Base-by-base conservation (phyloP, 129 eudicot species). In the Ambrosia trifida region DNA sequence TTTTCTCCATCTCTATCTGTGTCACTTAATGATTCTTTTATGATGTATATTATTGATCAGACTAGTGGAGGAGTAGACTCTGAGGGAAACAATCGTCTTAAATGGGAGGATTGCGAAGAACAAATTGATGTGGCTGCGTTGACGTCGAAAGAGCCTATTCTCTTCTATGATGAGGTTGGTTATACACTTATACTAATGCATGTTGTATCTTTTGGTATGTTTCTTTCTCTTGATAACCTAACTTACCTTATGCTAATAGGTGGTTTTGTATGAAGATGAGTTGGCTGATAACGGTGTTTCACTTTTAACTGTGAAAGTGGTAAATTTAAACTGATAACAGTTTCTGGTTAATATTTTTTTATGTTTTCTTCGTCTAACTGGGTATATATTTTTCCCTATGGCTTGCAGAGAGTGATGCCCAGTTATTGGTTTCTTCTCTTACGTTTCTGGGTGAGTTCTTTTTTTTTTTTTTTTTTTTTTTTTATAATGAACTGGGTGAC, bases 271-370 rank as follows among this genome's bases (percentile, higher is more conserved):
- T 84, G 98, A 94, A 77, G 98, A 94, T 76, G 98, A 94, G 82
- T 79, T 87, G 67, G 98, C 90, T 80, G 98, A 94, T 79, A 94
- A 75, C 52, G 98, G 98, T 56, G 86, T 89, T 67, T 94, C 98
- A 18, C 92, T 94, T 78, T 79, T 94, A 78, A 94, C 96, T 17
- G 98, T 89, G 36, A 94, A 94, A 94, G 95, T 94, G 96, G 98
- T 94, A 94, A 80, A 49, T 66, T 46, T 68, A 53, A 68, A 28
- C 70, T 60, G 18, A 5, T 60, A 17, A 36, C 47, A 43, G 68
- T 69, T 59, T 50, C 14, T 59, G 12, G 36, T 30, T 14, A 16
- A 63, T 66, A 24, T 24, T 40, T 46, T 63, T 35, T 18, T 57
- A 30, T 58, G 12, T 66, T 61, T 59, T 31, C 52, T 70, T 63